These are phyloP conservation scores for Stereum hirsutum DNA, from an alignment of 1,284 basidiomycete species.

Conservation along the genomic window DNA sequence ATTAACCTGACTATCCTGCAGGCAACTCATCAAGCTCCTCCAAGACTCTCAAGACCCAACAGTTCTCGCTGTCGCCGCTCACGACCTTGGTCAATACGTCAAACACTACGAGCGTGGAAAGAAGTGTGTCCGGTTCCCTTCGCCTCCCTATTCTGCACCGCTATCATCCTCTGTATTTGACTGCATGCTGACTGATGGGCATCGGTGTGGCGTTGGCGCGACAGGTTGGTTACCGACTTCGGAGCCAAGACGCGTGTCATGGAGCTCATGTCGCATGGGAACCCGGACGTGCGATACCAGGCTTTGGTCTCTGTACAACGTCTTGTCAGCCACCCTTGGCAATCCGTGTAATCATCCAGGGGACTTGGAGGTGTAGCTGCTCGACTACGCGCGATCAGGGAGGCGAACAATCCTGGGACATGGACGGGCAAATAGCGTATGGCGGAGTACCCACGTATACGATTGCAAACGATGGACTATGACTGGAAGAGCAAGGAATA, in stretches of 20 bases:
- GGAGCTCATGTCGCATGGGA: constrained; percentile 87
- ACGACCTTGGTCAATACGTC: constrained; percentile 92
- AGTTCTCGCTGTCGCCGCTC: constrained; percentile 82
- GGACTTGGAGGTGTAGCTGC: too few relatives aligned
- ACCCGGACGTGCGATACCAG: constrained; percentile 87
- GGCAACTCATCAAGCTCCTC: constrained; percentile 66
- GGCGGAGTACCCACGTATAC: too few relatives aligned
- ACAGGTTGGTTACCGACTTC: constrained; percentile 71
- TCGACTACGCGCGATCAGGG: too few relatives aligned
- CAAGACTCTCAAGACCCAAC: constrained; percentile 63
- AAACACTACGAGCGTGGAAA: constrained; percentile 86
- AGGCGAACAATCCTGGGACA: too few relatives aligned
- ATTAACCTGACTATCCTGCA: constrained; percentile 19
- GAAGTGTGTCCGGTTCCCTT: constrained; percentile 63
- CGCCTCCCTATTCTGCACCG: background rate
- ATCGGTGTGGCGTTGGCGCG: constrained; percentile 1
- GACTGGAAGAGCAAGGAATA: background rate
- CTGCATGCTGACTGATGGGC: constrained; percentile 3
- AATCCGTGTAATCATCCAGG: constrained; percentile 19
- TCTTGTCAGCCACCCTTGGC: constrained; percentile 77
- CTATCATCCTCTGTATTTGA: background rate
- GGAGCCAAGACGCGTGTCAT: constrained; percentile 89
- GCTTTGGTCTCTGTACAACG: constrained; percentile 81
- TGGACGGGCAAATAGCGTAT: too few relatives aligned
- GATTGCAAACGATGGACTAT: too few relatives aligned